A percentile compares a stretch with the other conserved stretches of the same genome.
These are phyloP conservation scores for Stagonosporopsis vannaccii DNA, from an alignment of 2,329 filamentous ascomycete genomes.

Conservation along the genomic window DNA sequence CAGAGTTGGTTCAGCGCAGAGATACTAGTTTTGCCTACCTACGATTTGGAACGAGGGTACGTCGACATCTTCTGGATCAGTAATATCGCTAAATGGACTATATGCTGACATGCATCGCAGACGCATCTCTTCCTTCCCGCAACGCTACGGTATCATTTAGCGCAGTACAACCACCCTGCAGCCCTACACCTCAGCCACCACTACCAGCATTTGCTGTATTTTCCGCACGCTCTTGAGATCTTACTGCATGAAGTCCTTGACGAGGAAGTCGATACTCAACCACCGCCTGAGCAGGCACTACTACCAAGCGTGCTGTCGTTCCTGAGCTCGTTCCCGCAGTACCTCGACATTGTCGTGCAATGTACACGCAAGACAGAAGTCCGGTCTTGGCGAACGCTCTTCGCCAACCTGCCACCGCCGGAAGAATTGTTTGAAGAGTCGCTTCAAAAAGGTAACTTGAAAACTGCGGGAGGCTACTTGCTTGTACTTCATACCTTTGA, in stretches of 20 bases:
- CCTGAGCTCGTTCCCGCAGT: slow-evolving; percentile 69
- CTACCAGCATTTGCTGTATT: slow-evolving; percentile 88
- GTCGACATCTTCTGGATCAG: slow-evolving; percentile 39
- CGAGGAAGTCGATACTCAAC: slow-evolving; percentile 82
- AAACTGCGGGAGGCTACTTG: slow-evolving; percentile 96
- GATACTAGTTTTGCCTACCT: slow-evolving; percentile 92
- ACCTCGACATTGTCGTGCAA: slow-evolving; percentile 93
- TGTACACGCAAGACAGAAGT: slow-evolving; percentile 98
- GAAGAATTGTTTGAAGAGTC: slow-evolving; percentile 94
- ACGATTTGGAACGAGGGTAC: slow-evolving; percentile 84
- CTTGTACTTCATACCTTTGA: slow-evolving; percentile 86
- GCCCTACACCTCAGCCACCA: slow-evolving; percentile 83
- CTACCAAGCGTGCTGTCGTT: slow-evolving; percentile 62
- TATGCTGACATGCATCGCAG: slow-evolving; percentile 55
- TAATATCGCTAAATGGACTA: slow-evolving; percentile 4
- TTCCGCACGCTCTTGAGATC: slow-evolving; percentile 90
- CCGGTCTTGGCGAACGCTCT: slow-evolving; percentile 92
- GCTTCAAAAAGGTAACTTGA: slow-evolving; percentile 81
- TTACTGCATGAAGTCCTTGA: slow-evolving; percentile 92
- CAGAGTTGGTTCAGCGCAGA: slow-evolving; percentile 89
- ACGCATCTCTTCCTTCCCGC: slow-evolving; percentile 94
- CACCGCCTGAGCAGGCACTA: slow-evolving; percentile 56
- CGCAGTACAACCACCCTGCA: slow-evolving; percentile 76
- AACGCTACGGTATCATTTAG: slow-evolving; percentile 79
- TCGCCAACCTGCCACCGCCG: slow-evolving; percentile 87